Evolutionary conservation across 2,329 filamentous ascomycete species (phyloP).

Genomic region (Emericellopsis cladophorae): DNA sequence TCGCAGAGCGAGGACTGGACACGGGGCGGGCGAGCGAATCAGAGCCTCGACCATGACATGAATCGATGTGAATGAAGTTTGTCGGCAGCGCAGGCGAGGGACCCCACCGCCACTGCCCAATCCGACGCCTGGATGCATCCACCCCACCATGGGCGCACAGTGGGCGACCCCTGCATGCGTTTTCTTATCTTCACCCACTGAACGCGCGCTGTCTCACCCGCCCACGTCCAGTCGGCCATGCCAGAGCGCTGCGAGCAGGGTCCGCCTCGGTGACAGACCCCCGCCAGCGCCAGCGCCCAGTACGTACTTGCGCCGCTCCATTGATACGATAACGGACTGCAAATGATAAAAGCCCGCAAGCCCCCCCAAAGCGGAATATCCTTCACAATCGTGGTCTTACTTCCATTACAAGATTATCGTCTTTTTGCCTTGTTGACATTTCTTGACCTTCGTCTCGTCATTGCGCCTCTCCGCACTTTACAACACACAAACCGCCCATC

Average conservation of each 20-base stretch:
- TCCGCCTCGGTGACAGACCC: too few species aligned
- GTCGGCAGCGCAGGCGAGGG: too few species aligned
- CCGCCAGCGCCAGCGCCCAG: too few species aligned
- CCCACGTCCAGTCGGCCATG: too few species aligned
- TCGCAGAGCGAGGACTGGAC: not conserved
- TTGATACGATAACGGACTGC: too few species aligned
- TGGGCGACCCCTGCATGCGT: constrained; percentile 3
- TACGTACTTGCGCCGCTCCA: too few species aligned
- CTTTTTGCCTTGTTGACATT: not conserved
- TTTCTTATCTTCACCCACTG: constrained; percentile 1
- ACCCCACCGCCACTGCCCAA: too few species aligned
- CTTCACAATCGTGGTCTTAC: too few species aligned
- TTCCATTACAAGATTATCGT: not conserved
- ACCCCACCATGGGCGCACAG: not conserved
- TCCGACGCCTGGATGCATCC: not conserved
- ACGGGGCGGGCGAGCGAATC: not conserved
- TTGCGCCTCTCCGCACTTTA: not conserved
- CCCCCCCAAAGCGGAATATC: too few species aligned
- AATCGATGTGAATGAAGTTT: not conserved
- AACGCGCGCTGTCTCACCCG: too few species aligned
- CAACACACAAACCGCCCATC: constrained; percentile 3
- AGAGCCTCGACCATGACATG: not conserved
- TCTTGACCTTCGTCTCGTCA: not conserved
- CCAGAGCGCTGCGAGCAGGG: too few species aligned
- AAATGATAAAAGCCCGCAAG: too few species aligned